Evolutionary conservation across 2,329 filamentous ascomycete species (phyloP).

Genomic region (Graphium sp.): DNA sequence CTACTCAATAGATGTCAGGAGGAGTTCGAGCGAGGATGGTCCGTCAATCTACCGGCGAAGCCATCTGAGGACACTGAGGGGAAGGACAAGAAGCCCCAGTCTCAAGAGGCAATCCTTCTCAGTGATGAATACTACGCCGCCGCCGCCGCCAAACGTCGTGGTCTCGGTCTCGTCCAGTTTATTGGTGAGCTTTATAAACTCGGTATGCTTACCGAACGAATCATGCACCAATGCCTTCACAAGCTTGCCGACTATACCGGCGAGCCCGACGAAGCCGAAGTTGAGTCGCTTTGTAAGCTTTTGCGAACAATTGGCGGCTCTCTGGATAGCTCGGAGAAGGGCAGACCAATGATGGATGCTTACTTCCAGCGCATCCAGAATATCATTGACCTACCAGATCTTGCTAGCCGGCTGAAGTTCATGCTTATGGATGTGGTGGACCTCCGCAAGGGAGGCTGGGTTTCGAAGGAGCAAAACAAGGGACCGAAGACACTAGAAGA

Average conservation of each 20-base stretch:
- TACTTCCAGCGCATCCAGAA: constrained; percentile 83
- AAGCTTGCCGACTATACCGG: constrained; percentile 93
- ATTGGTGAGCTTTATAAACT: constrained; percentile 99
- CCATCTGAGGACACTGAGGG: constrained; percentile 46
- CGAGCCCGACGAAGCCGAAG: constrained; percentile 83
- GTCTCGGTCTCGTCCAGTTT: constrained; percentile 95
- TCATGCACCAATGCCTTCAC: constrained; percentile 98
- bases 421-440: constrained; percentile 95
- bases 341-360: constrained; percentile 70
- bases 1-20: constrained; percentile 96
- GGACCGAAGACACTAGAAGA: constrained; percentile 93
- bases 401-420: constrained; percentile 80
- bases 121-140: constrained; percentile 95
- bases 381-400: constrained; percentile 63
- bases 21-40: constrained; percentile 97
- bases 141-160: constrained; percentile 86
- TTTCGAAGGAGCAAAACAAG: constrained; percentile 79
- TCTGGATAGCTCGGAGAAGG: constrained; percentile 71
- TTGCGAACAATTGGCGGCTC: constrained; percentile 81
- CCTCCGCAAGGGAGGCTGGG: constrained; percentile 61
- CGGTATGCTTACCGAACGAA: constrained; percentile 93
- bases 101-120: constrained; percentile 62
- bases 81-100: constrained; percentile 14
- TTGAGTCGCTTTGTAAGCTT: constrained; percentile 89
- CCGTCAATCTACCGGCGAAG: constrained; percentile 57